phyloP scores from a whole-genome alignment of 805 yeast genomes.

The Pichia paraexigua region DNA sequence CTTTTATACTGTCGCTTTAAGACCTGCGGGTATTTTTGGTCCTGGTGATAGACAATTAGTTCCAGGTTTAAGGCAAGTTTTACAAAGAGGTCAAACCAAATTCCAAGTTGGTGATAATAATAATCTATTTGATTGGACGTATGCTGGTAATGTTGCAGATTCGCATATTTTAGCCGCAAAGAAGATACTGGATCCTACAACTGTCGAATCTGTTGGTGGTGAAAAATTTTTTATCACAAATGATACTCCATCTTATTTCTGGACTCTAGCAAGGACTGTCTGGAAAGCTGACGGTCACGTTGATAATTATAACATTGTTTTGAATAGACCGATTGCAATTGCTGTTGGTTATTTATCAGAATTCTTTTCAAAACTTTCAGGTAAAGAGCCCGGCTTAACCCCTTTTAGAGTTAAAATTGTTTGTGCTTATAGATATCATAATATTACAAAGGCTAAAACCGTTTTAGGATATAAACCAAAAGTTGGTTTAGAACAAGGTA shows the following conservation, averaged over 20 bases:
- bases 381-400: conserved; percentile 89
- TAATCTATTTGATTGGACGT: conserved; percentile 93
- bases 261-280: conserved; percentile 94
- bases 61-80: conserved; percentile 82
- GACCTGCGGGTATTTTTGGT: conserved; percentile 98
- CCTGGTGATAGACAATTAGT: conserved; percentile 97
- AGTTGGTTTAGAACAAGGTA: conserved; percentile 73
- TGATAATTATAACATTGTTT: conserved; percentile 58
- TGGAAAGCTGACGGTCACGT: conserved; percentile 95
- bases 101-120: conserved; percentile 93
- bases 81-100: conserved; percentile 76
- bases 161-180: conserved; percentile 91
- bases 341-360: conserved; percentile 76
- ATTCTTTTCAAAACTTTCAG: conserved; percentile 55
- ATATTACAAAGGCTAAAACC: conserved; percentile 77
- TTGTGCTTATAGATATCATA: conserved; percentile 90
- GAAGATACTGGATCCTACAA: conserved; percentile 45
- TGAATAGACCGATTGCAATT: conserved; percentile 70
- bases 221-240: conserved; percentile 87
- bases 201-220: conserved; percentile 55
- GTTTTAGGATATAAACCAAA: conserved; percentile 73
- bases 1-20: conserved; percentile 72
- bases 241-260: conserved; percentile 90
- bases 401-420: conserved; percentile 91
- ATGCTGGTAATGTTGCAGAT: conserved; percentile 97